Evolutionary conservation across 164 flowering plant genomes (phyloP).

Genomic region (Liriodendron chinense): DNA sequence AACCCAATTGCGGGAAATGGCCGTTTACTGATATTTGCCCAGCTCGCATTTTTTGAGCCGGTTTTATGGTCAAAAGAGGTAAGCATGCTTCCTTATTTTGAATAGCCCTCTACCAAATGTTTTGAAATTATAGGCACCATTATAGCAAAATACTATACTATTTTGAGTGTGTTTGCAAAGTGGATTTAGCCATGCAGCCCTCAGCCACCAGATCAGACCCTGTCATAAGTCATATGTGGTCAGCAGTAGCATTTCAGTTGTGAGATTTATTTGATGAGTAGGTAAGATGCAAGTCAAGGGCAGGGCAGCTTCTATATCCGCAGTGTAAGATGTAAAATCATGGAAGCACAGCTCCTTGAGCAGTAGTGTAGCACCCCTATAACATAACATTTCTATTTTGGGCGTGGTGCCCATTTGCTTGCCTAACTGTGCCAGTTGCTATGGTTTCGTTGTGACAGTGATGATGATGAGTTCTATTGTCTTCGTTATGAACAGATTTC

Average conservation of each 20-base stretch:
- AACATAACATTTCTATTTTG: neutral
- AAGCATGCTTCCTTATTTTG: no score
- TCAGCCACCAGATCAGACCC: no score
- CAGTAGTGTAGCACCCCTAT: neutral
- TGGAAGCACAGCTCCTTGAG: neutral
- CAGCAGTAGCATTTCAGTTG: neutral
- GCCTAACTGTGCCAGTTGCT: neutral
- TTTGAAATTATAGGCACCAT: no score
- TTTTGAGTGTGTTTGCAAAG: no score
- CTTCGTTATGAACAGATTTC: neutral
- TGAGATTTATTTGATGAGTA: neutral
- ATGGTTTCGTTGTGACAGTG: neutral
- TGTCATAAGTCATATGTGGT: no score
- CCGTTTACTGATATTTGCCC: neutral
- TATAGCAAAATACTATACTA: no score
- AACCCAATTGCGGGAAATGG: neutral
- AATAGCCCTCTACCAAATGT: no score
- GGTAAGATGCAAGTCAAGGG: neutral
- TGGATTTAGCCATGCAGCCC: no score
- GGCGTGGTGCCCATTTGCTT: neutral
- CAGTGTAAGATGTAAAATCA: neutral
- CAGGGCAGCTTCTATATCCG: neutral
- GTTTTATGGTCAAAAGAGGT: no score
- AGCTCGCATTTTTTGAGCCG: neutral
- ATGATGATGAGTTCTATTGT: neutral